A percentile compares a stretch with the other conserved stretches of the same genome.
Evolutionary conservation across 2,329 filamentous ascomycete species (phyloP).

Genomic region (Zasmidium citrigriseum): DNA sequence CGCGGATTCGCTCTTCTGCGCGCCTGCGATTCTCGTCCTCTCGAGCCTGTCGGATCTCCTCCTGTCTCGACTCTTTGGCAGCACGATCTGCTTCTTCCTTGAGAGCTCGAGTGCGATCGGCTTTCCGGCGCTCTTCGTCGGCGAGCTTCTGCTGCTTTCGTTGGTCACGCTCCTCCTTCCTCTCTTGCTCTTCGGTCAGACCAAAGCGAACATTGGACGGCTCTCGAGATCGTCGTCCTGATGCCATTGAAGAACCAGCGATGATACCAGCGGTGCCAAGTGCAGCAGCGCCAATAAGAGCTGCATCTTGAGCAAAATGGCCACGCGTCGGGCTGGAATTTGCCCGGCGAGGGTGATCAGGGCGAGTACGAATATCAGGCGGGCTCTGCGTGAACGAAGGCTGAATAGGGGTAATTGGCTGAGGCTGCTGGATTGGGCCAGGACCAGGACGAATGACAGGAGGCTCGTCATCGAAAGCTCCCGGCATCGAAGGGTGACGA

Average conservation of each 20-base stretch:
- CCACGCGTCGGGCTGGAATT: conserved; percentile 33
- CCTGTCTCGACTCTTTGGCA: conserved; percentile 26
- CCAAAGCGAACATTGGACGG: conserved; percentile 55
- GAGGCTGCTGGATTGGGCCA: conserved; percentile 79
- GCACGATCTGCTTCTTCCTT: conserved; percentile 37
- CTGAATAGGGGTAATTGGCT: conserved; percentile 70
- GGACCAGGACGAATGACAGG: conserved; percentile 56
- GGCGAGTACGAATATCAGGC: neutral
- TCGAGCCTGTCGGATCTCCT: conserved; percentile 26
- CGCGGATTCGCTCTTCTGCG: conserved; percentile 20
- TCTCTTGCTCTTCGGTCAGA: conserved; percentile 57
- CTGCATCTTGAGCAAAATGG: conserved; percentile 38
- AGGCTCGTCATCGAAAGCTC: conserved; percentile 33
- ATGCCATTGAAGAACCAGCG: conserved; percentile 22
- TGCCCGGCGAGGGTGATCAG: conserved; percentile 24
- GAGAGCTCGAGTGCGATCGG: conserved; percentile 35
- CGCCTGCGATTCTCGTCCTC: conserved; percentile 30
- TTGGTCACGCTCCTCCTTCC: conserved; percentile 47
- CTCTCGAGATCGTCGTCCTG: conserved; percentile 31
- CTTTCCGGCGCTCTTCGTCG: conserved; percentile 31
- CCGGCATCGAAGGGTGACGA: conserved; percentile 30
- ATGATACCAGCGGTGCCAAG: conserved; percentile 39
- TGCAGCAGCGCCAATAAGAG: conserved; percentile 45
- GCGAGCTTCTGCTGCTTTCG: conserved; percentile 33
- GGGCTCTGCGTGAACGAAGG: conserved; percentile 32